These are phyloP conservation scores for Alisma plantagoaquatica DNA, from an alignment of 106 monocot genomes.

Conservation along the genomic window DNA sequence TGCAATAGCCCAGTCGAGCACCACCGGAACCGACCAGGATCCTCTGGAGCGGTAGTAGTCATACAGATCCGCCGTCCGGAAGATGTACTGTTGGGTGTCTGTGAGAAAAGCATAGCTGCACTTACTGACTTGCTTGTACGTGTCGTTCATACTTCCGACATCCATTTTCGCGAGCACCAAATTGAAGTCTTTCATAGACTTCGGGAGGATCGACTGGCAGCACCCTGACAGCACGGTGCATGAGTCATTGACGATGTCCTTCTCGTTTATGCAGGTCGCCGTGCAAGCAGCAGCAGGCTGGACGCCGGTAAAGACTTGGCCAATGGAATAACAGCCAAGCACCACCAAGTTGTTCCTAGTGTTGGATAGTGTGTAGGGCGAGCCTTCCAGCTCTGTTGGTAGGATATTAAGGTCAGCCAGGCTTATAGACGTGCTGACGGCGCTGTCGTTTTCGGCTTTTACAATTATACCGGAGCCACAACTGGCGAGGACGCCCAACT, in stretches of 20 bases:
- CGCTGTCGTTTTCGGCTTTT: not conserved
- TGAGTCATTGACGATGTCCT: constrained; percentile 2
- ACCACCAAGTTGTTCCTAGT: constrained; percentile 30
- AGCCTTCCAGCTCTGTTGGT: constrained; percentile 1
- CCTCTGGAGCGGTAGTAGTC: not conserved
- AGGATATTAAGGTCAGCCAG: not conserved
- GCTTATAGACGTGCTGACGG: constrained; percentile 17
- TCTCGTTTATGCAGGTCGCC: not conserved
- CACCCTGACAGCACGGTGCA: constrained; percentile 12
- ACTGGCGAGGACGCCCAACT: too few relatives aligned
- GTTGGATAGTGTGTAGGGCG: constrained; percentile 25
- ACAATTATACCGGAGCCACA: too few relatives aligned
- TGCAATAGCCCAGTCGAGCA: not conserved
- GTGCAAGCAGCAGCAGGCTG: not conserved
- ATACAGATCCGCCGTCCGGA: not conserved
- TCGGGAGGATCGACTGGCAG: constrained; percentile 9
- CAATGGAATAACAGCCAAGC: constrained; percentile 40
- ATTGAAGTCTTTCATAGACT: not conserved
- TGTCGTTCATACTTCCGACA: not conserved
- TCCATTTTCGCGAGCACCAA: not conserved
- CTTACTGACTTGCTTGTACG: constrained; percentile 6
- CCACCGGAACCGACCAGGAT: constrained; percentile 4
- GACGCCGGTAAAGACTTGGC: constrained; percentile 1
- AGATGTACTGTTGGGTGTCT: not conserved
- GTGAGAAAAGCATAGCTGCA: constrained; percentile 12